These are phyloP conservation scores for Rubroboletus satanas DNA, from an alignment of 768 basidiomycete species.

Conservation along the genomic window DNA sequence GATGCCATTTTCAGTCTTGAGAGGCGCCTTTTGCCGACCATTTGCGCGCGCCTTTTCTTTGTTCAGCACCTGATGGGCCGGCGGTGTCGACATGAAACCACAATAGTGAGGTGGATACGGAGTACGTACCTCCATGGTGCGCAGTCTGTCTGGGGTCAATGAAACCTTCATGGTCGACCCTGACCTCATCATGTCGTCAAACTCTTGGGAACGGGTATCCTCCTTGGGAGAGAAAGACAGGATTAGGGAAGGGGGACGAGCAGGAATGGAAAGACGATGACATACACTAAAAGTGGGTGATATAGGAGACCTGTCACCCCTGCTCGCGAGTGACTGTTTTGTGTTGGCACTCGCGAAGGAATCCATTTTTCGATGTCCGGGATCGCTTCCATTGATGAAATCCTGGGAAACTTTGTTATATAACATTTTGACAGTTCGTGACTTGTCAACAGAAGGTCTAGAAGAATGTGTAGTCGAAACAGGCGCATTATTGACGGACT, in stretches of 20 bases:
- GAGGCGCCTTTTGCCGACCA: slow-evolving; percentile 24
- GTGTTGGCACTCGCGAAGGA: slow-evolving; percentile 51
- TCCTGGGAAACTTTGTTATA: slow-evolving; percentile 40
- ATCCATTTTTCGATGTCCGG: slow-evolving; percentile 52
- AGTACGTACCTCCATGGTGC: slow-evolving; percentile 83
- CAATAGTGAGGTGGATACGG: slow-evolving; percentile 16
- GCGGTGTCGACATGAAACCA: slow-evolving; percentile 7
- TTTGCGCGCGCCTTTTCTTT: slow-evolving; percentile 55
- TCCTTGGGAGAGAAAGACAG: slow-evolving; percentile 38
- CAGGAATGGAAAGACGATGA: slow-evolving; percentile 5
- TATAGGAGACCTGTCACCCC: slow-evolving; percentile 33
- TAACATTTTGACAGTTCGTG: slow-evolving; percentile 59
- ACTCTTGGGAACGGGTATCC: slow-evolving; percentile 64
- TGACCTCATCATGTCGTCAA: slow-evolving; percentile 90
- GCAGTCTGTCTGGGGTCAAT: slow-evolving; percentile 88
- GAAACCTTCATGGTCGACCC: slow-evolving; percentile 93
- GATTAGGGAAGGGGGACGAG: background rate
- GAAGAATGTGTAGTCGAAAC: slow-evolving; percentile 28
- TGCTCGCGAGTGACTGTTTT: slow-evolving; percentile 35
- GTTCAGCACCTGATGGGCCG: slow-evolving; percentile 55
- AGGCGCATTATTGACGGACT: slow-evolving; percentile 32
- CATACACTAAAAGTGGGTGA: slow-evolving; percentile 34
- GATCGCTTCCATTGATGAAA: slow-evolving; percentile 39
- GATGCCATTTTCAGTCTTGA: slow-evolving; percentile 23
- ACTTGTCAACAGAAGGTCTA: slow-evolving; percentile 63